A percentile compares a stretch with the other conserved stretches of the same genome.
Conservation (phyloP, 805 yeast species). For the Suhomyces canberraensis region DNA sequence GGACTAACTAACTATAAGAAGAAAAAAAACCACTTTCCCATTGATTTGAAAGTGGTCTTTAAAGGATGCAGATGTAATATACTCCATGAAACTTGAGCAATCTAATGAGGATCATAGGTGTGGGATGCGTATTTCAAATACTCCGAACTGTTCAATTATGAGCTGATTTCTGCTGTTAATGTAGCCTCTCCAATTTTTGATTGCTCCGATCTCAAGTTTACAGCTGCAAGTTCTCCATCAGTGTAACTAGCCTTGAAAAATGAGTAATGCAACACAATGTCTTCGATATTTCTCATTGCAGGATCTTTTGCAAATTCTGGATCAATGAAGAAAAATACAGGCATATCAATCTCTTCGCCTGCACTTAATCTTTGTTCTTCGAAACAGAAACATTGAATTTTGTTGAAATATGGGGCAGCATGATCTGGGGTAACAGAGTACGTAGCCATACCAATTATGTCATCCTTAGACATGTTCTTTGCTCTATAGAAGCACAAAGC, state of each 20-base stretch:
- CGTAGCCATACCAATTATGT: conserved; percentile 97
- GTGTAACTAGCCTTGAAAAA: conserved; percentile 67
- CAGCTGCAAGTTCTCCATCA: conserved; percentile 41
- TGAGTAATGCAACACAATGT: conserved; percentile 86
- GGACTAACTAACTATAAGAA: too few relatives aligned
- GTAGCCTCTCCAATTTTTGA: too few relatives aligned
- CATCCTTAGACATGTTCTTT: conserved; percentile 77
- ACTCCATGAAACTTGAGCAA: too few relatives aligned
- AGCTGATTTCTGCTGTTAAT: too few relatives aligned
- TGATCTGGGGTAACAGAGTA: conserved; percentile 95
- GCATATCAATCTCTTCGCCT: conserved; percentile 99
- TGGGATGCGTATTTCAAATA: too few relatives aligned
- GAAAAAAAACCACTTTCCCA: too few relatives aligned
- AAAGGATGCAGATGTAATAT: too few relatives aligned
- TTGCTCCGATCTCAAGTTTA: too few relatives aligned
- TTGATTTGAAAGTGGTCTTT: too few relatives aligned
- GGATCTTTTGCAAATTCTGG: conserved; percentile 96
- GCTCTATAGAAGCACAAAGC: conserved; percentile 96
- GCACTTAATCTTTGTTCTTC: conserved; percentile 93
- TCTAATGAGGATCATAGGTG: too few relatives aligned
- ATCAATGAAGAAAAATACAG: conserved; percentile 93
- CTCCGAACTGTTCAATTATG: too few relatives aligned
- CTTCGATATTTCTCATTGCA: conserved; percentile 84
- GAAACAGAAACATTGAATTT: conserved; percentile 96
- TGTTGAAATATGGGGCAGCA: conserved; percentile 93